These are phyloP conservation scores for Pisolithus sp. DNA, from an alignment of 768 basidiomycete species.

Conservation along the genomic window DNA sequence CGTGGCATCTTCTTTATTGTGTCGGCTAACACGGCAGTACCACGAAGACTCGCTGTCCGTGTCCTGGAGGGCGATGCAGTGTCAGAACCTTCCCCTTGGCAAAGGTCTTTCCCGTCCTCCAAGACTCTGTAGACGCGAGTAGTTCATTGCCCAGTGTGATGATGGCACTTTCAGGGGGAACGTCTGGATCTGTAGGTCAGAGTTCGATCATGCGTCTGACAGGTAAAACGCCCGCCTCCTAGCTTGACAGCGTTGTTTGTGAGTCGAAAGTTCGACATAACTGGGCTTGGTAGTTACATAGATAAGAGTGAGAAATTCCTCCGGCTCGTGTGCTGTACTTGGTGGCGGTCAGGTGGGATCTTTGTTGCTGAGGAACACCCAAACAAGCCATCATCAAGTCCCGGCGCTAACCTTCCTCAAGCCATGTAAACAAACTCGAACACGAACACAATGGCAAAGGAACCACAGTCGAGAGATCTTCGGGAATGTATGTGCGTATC, in stretches of 20 bases:
- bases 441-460: slow-evolving; percentile 17
- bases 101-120: slow-evolving; percentile 66
- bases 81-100: slow-evolving; percentile 51
- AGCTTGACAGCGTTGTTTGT: slow-evolving; percentile 34
- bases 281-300: too few species aligned
- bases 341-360: too few species aligned
- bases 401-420: too few species aligned
- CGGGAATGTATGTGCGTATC: slow-evolving; percentile 29
- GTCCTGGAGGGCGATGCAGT: slow-evolving; percentile 42
- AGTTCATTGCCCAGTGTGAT: slow-evolving; percentile 48
- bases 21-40: slow-evolving; percentile 65
- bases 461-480: slow-evolving; percentile 27
- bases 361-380: too few species aligned
- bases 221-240: slow-evolving; percentile 26
- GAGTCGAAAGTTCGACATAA: slow-evolving; percentile 25
- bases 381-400: too few species aligned
- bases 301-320: too few species aligned
- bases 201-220: not conserved
- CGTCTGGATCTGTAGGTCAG: slow-evolving; percentile 32
- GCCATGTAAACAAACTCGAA: too few species aligned
- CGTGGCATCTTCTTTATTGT: slow-evolving; percentile 56
- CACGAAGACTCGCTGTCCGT: slow-evolving; percentile 55
- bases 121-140: slow-evolving; percentile 48
- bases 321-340: too few species aligned
- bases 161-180: slow-evolving; percentile 56